Evolutionary conservation across 805 yeast genomes (phyloP), one percentile per base, ranked within the genome.

Genomic region (Yamadazyma akitaensis): DNA sequence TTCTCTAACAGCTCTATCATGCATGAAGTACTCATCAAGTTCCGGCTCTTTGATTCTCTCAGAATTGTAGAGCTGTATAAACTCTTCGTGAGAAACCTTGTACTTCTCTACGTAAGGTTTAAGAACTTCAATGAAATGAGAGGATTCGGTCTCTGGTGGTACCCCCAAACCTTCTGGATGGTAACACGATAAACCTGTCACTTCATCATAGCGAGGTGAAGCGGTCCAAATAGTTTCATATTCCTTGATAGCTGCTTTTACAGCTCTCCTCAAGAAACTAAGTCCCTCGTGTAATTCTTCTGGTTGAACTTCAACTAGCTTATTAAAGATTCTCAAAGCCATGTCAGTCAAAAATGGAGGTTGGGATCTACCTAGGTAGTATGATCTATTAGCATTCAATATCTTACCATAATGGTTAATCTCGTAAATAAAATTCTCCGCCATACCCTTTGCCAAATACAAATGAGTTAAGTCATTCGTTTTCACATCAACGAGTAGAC

Each of bases 281-380:
- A 77, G 50, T 3, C 87, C 81, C 16, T 67, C 68, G 0, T 48
- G 53, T 1, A 48, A 11, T 3, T 54, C 55, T 49, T 71, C 75
- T 4, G 74, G 72, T 46, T 68, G 68, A 8, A 65, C 61, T 38
- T 67, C 75, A 40, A 81, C 72, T 51, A 84, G 77, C 50, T 80
- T 80, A 14, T 81, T 69, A 60, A 77, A 87, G 0, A 88, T 82
- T 47, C 80, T 70, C 40, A 86, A 58, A 0, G 94, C 84, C 96
- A 94, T 87, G 64, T 92, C 98, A 0, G 98, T 91, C 48, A 94
- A 69, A 61, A 92, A 92, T 10, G 99, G 99, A 2, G 99, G 99
- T 67, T 94, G 98, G 0, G 97, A 88, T 56, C 99, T 79, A 49
- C 92, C 84, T 40, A 92, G 69, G 62, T 89, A 94, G 67, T 94